phyloP scores from a whole-genome alignment of 2,329 filamentous ascomycete species.

The Cercospora citrullina region DNA sequence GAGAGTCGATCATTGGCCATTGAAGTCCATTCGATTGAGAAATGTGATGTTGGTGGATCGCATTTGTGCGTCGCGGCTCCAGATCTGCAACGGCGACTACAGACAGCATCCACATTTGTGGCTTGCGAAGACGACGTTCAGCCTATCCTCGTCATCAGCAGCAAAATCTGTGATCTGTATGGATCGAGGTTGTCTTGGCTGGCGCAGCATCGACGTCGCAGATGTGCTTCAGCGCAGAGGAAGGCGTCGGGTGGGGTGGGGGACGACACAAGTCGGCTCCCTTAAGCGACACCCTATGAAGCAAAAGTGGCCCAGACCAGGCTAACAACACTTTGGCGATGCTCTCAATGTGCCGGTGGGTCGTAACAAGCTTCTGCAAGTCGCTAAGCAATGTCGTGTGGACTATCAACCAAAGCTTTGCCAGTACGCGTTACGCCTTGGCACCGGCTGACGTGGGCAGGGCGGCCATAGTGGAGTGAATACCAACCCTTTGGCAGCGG shows the following conservation, averaged over 20 bases:
- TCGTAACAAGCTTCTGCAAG: not conserved
- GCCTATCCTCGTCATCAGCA: slow-evolving; percentile 15
- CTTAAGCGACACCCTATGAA: not conserved
- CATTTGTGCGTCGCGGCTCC: not conserved
- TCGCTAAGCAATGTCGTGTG: not conserved
- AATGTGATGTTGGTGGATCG: not conserved
- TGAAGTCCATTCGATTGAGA: not conserved
- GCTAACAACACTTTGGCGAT: not conserved
- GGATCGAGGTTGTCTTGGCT: slow-evolving; percentile 11
- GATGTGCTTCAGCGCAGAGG: not conserved
- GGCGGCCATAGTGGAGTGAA: slow-evolving; percentile 2
- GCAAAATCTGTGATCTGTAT: not conserved
- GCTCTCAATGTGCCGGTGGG: not conserved
- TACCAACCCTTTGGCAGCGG: not conserved
- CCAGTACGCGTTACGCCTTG: not conserved
- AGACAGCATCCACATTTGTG: not conserved
- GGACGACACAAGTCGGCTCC: not conserved
- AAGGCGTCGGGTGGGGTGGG: slow-evolving; percentile 11
- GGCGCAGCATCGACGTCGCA: slow-evolving; percentile 4
- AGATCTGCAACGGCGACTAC: not conserved
- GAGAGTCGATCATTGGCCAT: not conserved
- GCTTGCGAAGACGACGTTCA: not conserved
- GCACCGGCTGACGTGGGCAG: not conserved
- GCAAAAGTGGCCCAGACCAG: not conserved
- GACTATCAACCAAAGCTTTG: not conserved